Evolutionary conservation across 352 stramenopile species (phyloP), one percentile per base, ranked within the genome.

Genomic region (Phytophthora macrochlamydospora): DNA sequence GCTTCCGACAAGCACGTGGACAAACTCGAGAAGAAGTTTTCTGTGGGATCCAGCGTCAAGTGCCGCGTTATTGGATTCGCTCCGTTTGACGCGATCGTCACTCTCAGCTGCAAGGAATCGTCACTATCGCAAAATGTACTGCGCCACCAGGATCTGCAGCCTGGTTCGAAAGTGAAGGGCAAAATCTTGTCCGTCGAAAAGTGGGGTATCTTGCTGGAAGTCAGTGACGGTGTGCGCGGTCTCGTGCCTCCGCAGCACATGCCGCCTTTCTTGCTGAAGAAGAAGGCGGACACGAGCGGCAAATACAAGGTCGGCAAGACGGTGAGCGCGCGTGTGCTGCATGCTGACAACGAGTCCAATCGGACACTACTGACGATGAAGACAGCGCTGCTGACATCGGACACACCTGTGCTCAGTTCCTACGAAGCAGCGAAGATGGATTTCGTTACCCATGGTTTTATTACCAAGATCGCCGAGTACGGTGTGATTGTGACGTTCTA

Each of bases 401-500:
- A 93, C 11, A 35, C 91, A 28, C 78, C 93, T 12, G 76, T 92
- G 4, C 80, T 98, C 11, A 83, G 84, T 38, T 87, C 82, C 14
- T 97, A 87, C 65, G 71, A 87, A 13, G 70, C 93, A 43, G 81
- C 93, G 0, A 87, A 76, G 44, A 76, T 88, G 8, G 92, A 89
- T 7, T 67, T 85, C 35, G 71, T 97, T 4, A 84, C 81, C 2
- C 85, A 93, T 54, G 96, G 97, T 12, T 98, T 97, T 72, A 90
- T 99, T 56, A 98, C 94, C 14, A 98, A 97, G 68, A 91, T 98
- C 43, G 93, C 95, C 57, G 81, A 97, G 28, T 94, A 91, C 57
- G 93, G 94, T 28, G 75, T 99, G 13, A 94, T 95, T 57, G 92
- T 99, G 30, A 98, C 86, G 43, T 99, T 99, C 69, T 99, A 96